A percentile compares a stretch with the other conserved stretches of the same genome.
Conservation (phyloP, 768 basidiomycete genomes). For the Leccinellum albellum region DNA sequence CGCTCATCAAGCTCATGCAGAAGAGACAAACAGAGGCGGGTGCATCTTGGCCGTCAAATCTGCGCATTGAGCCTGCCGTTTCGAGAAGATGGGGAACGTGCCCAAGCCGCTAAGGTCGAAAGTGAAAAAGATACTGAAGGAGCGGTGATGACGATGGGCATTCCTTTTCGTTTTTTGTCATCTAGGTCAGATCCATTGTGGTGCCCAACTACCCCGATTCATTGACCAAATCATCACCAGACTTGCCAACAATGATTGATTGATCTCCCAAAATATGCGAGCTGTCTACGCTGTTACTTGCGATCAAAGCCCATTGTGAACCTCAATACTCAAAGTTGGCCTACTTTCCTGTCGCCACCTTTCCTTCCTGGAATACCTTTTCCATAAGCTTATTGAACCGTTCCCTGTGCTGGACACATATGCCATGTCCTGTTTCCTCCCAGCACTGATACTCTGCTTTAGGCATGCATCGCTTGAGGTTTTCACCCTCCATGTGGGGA, state of each 20-base stretch:
- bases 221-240: neutral
- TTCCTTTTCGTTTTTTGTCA: neutral
- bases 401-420: constrained; percentile 46
- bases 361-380: constrained; percentile 52
- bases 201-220: neutral
- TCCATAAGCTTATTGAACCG: constrained; percentile 58
- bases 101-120: constrained; percentile 35
- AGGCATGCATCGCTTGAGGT: constrained; percentile 55
- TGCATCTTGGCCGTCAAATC: constrained; percentile 43
- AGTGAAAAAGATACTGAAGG: constrained; percentile 39
- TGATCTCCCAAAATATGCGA: neutral
- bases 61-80: constrained; percentile 47
- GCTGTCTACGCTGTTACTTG: neutral
- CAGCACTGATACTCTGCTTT: constrained; percentile 55
- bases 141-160: constrained; percentile 18
- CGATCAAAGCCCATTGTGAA: neutral
- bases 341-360: neutral
- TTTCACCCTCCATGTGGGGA: constrained; percentile 43
- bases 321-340: neutral
- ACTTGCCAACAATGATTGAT: neutral
- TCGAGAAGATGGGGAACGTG: constrained; percentile 39
- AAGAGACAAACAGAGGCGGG: constrained; percentile 38
- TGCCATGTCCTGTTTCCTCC: constrained; percentile 61
- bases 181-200: constrained; percentile 1
- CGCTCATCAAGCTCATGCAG: constrained; percentile 42